These are phyloP conservation scores for Lentithecium fluviatile DNA, from an alignment of 495 filamentous ascomycete genomes.

Conservation along the genomic window DNA sequence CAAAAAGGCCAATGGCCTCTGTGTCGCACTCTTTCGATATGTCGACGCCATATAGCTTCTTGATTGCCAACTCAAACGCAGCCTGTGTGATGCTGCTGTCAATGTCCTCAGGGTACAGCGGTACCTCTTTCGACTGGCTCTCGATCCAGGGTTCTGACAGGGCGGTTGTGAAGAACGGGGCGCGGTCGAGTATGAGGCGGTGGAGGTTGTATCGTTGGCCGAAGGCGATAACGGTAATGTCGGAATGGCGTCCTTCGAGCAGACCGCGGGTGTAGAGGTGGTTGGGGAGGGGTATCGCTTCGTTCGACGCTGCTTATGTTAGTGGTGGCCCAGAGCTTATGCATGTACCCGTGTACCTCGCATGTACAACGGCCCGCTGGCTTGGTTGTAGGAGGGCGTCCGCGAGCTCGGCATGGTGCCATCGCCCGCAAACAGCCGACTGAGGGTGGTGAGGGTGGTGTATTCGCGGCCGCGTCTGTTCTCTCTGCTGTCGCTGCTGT, in stretches of 20 bases:
- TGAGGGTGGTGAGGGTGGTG: slow-evolving; percentile 41
- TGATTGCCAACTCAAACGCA: slow-evolving; percentile 59
- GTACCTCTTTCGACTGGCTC: slow-evolving; percentile 54
- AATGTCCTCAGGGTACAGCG: slow-evolving; percentile 57
- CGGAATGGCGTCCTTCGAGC: slow-evolving; percentile 55
- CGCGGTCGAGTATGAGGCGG: slow-evolving; percentile 57
- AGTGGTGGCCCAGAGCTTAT: neutral
- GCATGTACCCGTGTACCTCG: slow-evolving; percentile 16
- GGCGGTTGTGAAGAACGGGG: slow-evolving; percentile 58
- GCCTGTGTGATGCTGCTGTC: slow-evolving; percentile 57
- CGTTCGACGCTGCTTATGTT: slow-evolving; percentile 34
- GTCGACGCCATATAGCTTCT: slow-evolving; percentile 55
- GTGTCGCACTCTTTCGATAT: slow-evolving; percentile 52
- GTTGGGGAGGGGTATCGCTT: slow-evolving; percentile 51
- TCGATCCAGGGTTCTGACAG: slow-evolving; percentile 61
- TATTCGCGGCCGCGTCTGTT: slow-evolving; percentile 27
- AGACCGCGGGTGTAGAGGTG: slow-evolving; percentile 60
- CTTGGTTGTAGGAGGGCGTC: slow-evolving; percentile 38
- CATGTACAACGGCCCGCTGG: slow-evolving; percentile 21
- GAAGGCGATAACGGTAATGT: slow-evolving; percentile 57
- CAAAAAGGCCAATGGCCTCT: slow-evolving; percentile 58
- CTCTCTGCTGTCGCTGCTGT: slow-evolving; percentile 19
- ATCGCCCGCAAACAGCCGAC: slow-evolving; percentile 41
- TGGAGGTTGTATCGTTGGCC: slow-evolving; percentile 55
- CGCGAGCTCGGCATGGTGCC: slow-evolving; percentile 32